Evolutionary conservation across 345 rosid genomes (phyloP).

Genomic region (Cardamine resedifolia): DNA sequence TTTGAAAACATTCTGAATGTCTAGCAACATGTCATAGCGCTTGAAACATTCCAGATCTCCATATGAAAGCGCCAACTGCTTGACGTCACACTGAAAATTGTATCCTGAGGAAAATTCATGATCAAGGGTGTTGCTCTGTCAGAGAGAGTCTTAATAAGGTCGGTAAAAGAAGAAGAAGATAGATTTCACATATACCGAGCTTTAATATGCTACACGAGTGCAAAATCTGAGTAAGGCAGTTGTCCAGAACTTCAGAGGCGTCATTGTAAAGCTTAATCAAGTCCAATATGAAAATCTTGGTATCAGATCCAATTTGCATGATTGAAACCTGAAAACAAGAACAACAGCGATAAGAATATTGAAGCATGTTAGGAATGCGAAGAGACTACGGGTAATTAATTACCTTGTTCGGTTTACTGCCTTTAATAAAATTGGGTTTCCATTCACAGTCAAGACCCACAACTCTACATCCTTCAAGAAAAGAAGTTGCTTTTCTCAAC

Average conservation of each 20-base stretch:
- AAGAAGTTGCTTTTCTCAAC: constrained; percentile 52
- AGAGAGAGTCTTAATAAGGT: neutral
- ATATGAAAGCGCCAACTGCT: constrained; percentile 65
- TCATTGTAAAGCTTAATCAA: constrained; percentile 75
- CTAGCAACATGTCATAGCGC: constrained; percentile 78
- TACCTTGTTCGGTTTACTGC: constrained; percentile 77
- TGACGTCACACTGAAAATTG: constrained; percentile 78
- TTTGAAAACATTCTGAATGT: constrained; percentile 70
- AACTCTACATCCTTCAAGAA: constrained; percentile 70
- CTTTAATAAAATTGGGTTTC: constrained; percentile 87
- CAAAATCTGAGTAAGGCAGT: constrained; percentile 71
- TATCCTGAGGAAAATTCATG: constrained; percentile 56
- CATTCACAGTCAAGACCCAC: constrained; percentile 93
- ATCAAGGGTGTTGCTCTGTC: neutral
- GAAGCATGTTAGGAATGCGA: constrained; percentile 4
- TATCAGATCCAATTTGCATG: constrained; percentile 83
- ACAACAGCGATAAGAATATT: neutral
- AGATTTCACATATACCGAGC: constrained; percentile 61
- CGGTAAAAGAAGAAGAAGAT: constrained; percentile 3
- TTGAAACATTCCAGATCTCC: constrained; percentile 76
- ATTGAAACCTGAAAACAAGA: constrained; percentile 76
- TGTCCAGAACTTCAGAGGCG: constrained; percentile 59
- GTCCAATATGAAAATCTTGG: constrained; percentile 76
- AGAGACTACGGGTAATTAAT: constrained; percentile 8
- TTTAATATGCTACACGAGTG: constrained; percentile 69